phyloP scores from a whole-genome alignment of 1,139 yeast species.

The Eremothecium gossypii region DNA sequence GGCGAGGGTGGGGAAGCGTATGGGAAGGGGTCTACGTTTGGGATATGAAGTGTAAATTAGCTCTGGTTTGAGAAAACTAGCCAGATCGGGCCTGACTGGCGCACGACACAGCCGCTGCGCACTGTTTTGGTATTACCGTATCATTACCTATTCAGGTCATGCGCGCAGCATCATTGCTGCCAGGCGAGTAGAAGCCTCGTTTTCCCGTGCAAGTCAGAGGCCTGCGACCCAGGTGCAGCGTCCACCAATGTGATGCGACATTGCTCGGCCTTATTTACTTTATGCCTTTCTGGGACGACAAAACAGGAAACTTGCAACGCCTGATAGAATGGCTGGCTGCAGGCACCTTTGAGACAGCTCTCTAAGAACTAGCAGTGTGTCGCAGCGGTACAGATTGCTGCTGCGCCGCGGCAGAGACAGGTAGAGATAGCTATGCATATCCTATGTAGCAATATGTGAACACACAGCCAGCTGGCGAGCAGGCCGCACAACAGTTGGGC shows the following conservation, averaged over 20 bases:
- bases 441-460: background rate
- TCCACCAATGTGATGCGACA: background rate
- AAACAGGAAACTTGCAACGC: too few species aligned
- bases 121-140: background rate
- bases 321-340: too few species aligned
- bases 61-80: background rate
- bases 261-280: background rate
- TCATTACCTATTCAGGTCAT: background rate
- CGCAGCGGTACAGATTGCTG: too few species aligned
- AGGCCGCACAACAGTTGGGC: background rate
- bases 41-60: background rate
- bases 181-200: background rate
- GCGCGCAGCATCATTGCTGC: too few species aligned
- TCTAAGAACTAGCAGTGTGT: too few species aligned
- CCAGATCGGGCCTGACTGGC: background rate
- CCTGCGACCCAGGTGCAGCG: background rate
- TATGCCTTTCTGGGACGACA: background rate
- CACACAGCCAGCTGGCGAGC: background rate
- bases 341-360: too few species aligned
- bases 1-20: background rate
- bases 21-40: background rate
- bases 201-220: background rate
- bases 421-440: background rate
- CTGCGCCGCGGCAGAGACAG: background rate
- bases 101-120: background rate